These are phyloP conservation scores for Globisporangium spinosum DNA, from an alignment of 352 stramenopile species.

Conservation along the genomic window DNA sequence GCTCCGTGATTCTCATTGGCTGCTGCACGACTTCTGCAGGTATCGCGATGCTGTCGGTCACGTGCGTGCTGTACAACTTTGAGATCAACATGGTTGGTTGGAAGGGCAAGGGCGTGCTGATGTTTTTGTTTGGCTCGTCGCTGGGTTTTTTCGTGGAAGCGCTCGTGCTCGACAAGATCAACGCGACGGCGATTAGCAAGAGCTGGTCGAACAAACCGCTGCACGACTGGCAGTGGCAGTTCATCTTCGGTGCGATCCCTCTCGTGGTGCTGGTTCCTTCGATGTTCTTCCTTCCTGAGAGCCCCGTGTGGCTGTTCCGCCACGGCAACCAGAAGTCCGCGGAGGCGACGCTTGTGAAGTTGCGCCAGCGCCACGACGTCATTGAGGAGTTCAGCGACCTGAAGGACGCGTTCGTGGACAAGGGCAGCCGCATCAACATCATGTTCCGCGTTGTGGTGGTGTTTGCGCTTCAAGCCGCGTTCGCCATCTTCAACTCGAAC, in stretches of 20 bases:
- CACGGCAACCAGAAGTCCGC: constrained; percentile 62
- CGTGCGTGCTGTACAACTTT: constrained; percentile 82
- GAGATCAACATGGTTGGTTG: constrained; percentile 85
- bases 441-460: constrained; percentile 65
- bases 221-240: constrained; percentile 78
- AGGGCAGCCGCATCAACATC: constrained; percentile 60
- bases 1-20: constrained; percentile 59
- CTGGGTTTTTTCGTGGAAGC: constrained; percentile 80
- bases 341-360: constrained; percentile 53
- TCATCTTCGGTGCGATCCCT: constrained; percentile 72
- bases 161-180: constrained; percentile 65
- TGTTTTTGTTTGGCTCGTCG: constrained; percentile 69
- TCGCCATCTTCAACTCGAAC: constrained; percentile 67
- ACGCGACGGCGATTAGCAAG: constrained; percentile 57
- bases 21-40: constrained; percentile 64
- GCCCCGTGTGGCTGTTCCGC: constrained; percentile 75
- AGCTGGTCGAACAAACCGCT: constrained; percentile 65
- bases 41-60: constrained; percentile 76
- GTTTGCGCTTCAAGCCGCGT: constrained; percentile 57
- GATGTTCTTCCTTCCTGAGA: constrained; percentile 70
- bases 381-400: constrained; percentile 70
- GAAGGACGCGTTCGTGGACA: constrained; percentile 62
- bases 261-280: constrained; percentile 54
- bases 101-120: constrained; percentile 85
- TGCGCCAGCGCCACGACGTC: constrained; percentile 85